Conservation (phyloP, 768 basidiomycete genomes). For the Rhodotorula babjevae region DNA sequence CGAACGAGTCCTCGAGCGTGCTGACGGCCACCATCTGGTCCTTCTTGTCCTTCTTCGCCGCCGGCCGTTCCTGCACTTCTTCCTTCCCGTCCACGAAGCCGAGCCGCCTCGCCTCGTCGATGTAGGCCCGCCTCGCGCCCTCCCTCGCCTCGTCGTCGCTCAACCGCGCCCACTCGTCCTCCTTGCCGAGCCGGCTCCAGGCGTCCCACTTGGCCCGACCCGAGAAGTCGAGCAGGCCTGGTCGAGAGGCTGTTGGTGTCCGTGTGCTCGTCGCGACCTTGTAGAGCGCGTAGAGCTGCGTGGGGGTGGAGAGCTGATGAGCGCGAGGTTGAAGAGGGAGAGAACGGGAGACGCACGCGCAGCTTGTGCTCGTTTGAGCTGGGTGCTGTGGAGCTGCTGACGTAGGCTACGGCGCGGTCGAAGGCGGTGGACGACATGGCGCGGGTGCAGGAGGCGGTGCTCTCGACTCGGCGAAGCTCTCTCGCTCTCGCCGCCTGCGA, state of each 20-base stretch:
- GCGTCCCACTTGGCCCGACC: constrained; percentile 37
- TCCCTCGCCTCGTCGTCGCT: neutral
- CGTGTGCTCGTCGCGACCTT: constrained; percentile 18
- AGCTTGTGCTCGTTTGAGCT: constrained; percentile 25
- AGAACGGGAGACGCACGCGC: neutral
- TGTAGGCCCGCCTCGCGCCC: constrained; percentile 4
- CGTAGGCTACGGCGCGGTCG: constrained; percentile 10
- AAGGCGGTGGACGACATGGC: neutral
- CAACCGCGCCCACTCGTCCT: neutral
- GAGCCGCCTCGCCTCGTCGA: constrained; percentile 2
- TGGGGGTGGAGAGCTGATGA: neutral
- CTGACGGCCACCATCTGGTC: constrained; percentile 32
- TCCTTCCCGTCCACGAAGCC: neutral
- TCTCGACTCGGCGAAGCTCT: too few relatives aligned
- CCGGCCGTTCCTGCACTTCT: neutral
- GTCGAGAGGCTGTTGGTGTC: constrained; percentile 1
- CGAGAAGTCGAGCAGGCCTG: constrained; percentile 27
- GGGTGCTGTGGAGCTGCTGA: neutral
- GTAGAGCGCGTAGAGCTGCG: constrained; percentile 34
- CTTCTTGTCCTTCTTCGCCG: neutral
- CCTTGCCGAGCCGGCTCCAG: constrained; percentile 13
- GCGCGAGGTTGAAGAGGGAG: neutral
- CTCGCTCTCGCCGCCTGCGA: too few relatives aligned
- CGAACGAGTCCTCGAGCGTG: constrained; percentile 6
- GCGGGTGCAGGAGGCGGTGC: neutral